These are phyloP conservation scores for Mortierella alpina DNA, from an alignment of 192 early-diverging fungal genomes.

Conservation along the genomic window DNA sequence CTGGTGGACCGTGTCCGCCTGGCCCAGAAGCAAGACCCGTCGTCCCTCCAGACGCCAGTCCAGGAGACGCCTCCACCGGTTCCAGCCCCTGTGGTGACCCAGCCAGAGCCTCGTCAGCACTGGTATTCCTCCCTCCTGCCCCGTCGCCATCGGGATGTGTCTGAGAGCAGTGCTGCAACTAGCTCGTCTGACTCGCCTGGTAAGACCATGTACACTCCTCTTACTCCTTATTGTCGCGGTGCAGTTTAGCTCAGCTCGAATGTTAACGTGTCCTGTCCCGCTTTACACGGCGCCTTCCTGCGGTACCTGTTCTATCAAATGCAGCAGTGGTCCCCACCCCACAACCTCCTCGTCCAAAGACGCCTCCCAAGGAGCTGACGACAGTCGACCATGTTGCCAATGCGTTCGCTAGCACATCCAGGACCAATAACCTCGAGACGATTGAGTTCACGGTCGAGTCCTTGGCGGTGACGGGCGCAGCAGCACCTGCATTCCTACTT, in stretches of 20 bases:
- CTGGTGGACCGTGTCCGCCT: conserved; percentile 27
- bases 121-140: conserved; percentile 29
- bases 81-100: background rate
- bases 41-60: background rate
- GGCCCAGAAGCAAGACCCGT: conserved; percentile 23
- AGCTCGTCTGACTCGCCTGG: background rate
- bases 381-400: conserved; percentile 34
- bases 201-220: background rate
- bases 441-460: conserved; percentile 43
- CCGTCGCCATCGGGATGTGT: background rate
- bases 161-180: conserved; percentile 6
- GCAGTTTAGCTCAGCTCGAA: background rate
- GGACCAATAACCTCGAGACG: conserved; percentile 41
- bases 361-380: conserved; percentile 11
- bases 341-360: background rate
- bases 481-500: conserved; percentile 47
- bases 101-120: conserved; percentile 5
- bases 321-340: background rate
- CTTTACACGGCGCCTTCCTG: no score
- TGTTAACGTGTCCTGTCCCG: background rate
- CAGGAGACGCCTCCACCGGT: background rate
- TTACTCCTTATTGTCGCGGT: background rate
- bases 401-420: conserved; percentile 17
- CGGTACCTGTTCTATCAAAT: background rate
- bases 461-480: conserved; percentile 27